Conservation (phyloP, 108 stramenopile species). For the Asterionellopsis glacialis region DNA sequence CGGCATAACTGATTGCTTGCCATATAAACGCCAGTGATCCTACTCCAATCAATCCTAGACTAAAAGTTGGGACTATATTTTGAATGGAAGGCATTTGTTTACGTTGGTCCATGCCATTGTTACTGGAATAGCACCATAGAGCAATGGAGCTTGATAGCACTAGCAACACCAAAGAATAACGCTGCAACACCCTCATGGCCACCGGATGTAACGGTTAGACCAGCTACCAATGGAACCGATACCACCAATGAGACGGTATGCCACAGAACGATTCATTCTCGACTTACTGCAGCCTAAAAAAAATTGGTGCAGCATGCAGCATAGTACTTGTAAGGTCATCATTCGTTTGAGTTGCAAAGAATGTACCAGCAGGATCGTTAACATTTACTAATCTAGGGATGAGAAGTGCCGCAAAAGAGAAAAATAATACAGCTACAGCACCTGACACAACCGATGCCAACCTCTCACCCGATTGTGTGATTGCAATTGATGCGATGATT, state of each 20-base stretch:
- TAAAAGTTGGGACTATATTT: too few species aligned
- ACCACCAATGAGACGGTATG: background rate
- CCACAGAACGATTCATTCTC: background rate
- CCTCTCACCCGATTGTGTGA: slow-evolving; percentile 33
- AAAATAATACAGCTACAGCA: slow-evolving; percentile 50
- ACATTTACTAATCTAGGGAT: slow-evolving; percentile 54
- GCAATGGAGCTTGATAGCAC: slow-evolving; percentile 43
- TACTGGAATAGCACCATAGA: slow-evolving; percentile 43
- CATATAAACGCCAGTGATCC: too few species aligned
- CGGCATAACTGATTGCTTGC: too few species aligned
- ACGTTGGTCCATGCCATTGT: slow-evolving; percentile 26
- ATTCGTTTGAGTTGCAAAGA: slow-evolving; percentile 23
- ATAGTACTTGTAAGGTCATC: background rate
- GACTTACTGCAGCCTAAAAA: slow-evolving; percentile 29
- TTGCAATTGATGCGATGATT: slow-evolving; percentile 25
- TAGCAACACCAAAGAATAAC: slow-evolving; percentile 23
- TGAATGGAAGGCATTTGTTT: background rate
- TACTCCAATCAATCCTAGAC: too few species aligned
- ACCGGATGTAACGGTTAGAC: background rate
- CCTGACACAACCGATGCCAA: slow-evolving; percentile 42
- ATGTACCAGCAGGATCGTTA: slow-evolving; percentile 40
- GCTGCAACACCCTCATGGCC: slow-evolving; percentile 10
- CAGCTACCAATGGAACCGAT: slow-evolving; percentile 7
- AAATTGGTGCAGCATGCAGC: slow-evolving; percentile 36
- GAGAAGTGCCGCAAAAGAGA: slow-evolving; percentile 43